Conservation (phyloP, 1,284 basidiomycete species). For the Sanghuangporus weigelae region DNA sequence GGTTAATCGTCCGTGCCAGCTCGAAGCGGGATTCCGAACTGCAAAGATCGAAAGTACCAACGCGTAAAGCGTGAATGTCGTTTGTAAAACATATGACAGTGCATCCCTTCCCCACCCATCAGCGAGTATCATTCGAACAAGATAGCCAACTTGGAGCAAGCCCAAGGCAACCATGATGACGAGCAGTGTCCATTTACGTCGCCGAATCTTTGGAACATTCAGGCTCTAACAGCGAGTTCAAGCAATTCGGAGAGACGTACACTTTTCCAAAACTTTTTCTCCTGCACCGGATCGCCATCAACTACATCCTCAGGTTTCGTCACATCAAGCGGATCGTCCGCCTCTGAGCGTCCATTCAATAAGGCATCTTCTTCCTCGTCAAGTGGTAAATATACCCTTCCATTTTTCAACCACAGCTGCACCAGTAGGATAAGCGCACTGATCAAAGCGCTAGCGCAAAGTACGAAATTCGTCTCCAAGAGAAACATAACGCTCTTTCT, state of each 20-base stretch:
- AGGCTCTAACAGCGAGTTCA: background rate
- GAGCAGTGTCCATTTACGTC: slow-evolving; percentile 49
- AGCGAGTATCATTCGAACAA: slow-evolving; percentile 47
- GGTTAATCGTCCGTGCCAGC: slow-evolving; percentile 55
- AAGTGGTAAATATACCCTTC: slow-evolving; percentile 52
- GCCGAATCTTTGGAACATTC: slow-evolving; percentile 38
- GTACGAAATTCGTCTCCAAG: slow-evolving; percentile 44
- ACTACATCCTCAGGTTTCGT: slow-evolving; percentile 61
- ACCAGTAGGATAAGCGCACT: slow-evolving; percentile 39
- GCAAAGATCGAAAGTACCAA: slow-evolving; percentile 49
- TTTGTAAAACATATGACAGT: slow-evolving; percentile 43
- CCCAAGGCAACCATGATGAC: slow-evolving; percentile 41
- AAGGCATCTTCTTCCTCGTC: slow-evolving; percentile 26
- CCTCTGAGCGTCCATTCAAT: slow-evolving; percentile 26
- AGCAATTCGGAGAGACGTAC: slow-evolving; percentile 30
- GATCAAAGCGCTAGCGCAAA: slow-evolving; percentile 38
- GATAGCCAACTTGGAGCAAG: slow-evolving; percentile 43
- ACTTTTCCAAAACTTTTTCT: slow-evolving; percentile 64
- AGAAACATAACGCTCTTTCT: background rate
- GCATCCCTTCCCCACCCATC: slow-evolving; percentile 29
- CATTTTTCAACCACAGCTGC: slow-evolving; percentile 34
- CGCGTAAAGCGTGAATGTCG: slow-evolving; percentile 56
- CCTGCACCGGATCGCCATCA: slow-evolving; percentile 73
- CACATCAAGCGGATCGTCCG: slow-evolving; percentile 73
- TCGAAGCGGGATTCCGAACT: slow-evolving; percentile 43